Conservation (phyloP, 202 grass and related monocot species). For the Carex arenaria region DNA sequence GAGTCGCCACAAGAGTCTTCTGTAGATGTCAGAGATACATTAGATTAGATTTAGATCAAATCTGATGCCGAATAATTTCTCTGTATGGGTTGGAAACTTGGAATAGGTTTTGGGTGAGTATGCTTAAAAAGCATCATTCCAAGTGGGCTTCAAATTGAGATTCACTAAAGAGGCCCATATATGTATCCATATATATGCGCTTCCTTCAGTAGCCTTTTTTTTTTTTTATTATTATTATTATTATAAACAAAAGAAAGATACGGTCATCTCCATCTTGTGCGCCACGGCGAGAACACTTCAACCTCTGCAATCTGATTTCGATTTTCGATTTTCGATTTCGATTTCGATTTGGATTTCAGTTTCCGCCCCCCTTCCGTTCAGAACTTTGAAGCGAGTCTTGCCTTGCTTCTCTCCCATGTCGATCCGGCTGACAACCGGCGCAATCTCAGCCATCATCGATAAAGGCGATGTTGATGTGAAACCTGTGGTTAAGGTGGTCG, state of each 20-base stretch:
- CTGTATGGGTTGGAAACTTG: no score
- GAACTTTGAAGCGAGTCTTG: background rate
- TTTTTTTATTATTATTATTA: no score
- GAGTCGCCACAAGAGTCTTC: no score
- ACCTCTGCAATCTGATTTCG: no score
- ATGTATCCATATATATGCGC: background rate
- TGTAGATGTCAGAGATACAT: no score
- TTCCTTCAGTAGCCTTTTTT: background rate
- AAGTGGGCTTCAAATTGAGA: no score
- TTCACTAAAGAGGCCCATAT: background rate
- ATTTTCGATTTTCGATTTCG: background rate
- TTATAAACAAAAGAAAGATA: no score
- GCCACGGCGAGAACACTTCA: background rate
- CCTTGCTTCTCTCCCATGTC: background rate
- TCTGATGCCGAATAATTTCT: no score
- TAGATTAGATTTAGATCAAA: no score
- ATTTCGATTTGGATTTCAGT: no score
- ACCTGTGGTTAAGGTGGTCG: conserved; percentile 61
- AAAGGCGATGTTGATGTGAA: conserved; percentile 54
- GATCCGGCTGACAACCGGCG: conserved; percentile 54
- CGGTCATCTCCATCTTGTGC: background rate
- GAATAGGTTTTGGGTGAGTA: no score
- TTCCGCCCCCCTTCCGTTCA: conserved; percentile 13
- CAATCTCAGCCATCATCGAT: conserved; percentile 35
- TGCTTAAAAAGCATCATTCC: no score